These are phyloP conservation scores for Phalaenopsis hybrid DNA, from an alignment of 116 monocot genomes.

Conservation along the genomic window DNA sequence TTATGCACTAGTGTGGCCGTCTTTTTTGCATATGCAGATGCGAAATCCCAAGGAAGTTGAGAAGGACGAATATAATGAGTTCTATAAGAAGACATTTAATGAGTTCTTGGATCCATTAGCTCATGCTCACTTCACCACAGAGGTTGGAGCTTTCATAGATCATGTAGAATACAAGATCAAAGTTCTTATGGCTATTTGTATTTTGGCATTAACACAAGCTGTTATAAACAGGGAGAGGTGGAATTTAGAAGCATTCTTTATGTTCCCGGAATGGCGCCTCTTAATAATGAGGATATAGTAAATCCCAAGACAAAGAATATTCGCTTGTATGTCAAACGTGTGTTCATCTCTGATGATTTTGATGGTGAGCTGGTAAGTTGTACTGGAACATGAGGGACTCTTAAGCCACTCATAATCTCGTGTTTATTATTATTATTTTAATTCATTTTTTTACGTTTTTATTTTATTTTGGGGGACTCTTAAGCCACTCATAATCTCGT, in stretches of 20 bases:
- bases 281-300: slow-evolving; percentile 89
- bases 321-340: slow-evolving; percentile 89
- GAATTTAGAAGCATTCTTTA: slow-evolving; percentile 95
- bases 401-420: neutral
- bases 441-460: neutral
- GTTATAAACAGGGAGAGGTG: slow-evolving; percentile 73
- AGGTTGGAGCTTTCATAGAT: slow-evolving; percentile 31
- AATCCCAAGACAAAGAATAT: slow-evolving; percentile 94
- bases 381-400: neutral
- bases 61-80: slow-evolving; percentile 86
- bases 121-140: slow-evolving; percentile 87
- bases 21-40: slow-evolving; percentile 42
- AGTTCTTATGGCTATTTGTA: slow-evolving; percentile 8
- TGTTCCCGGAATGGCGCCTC: slow-evolving; percentile 91
- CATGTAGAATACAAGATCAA: neutral
- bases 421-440: neutral
- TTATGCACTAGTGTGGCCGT: neutral
- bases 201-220: slow-evolving; percentile 2
- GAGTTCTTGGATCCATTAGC: slow-evolving; percentile 92
- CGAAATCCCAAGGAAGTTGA: slow-evolving; percentile 78
- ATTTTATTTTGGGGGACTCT: neutral
- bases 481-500: neutral
- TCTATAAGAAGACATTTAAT: slow-evolving; percentile 94
- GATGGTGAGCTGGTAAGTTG: slow-evolving; percentile 86
- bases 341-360: slow-evolving; percentile 98